Evolutionary conservation across 2,329 filamentous ascomycete species (phyloP).

Genomic region (Diaporthe ampelina): DNA sequence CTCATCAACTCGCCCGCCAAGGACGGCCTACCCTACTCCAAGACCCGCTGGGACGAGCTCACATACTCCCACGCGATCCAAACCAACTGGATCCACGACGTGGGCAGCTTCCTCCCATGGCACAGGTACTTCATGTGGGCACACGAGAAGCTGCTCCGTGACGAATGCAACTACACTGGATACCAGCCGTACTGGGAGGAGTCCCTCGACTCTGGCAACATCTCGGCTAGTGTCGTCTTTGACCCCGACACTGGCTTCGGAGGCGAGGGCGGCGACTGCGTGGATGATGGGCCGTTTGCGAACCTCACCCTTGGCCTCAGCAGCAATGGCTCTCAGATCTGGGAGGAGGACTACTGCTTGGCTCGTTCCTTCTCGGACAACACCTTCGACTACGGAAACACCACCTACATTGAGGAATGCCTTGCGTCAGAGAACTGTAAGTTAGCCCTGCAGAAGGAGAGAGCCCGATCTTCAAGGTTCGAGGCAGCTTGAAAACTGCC

Average conservation of each 20-base stretch:
- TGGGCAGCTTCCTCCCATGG: slow-evolving; percentile 53
- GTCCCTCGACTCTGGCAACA: slow-evolving; percentile 46
- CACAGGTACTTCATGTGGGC: slow-evolving; percentile 52
- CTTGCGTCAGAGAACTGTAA: slow-evolving; percentile 28
- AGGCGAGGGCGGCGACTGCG: slow-evolving; percentile 51
- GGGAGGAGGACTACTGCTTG: slow-evolving; percentile 30
- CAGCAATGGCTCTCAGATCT: slow-evolving; percentile 11
- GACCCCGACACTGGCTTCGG: slow-evolving; percentile 51
- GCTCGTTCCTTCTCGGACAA: slow-evolving; percentile 25
- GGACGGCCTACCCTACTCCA: slow-evolving; percentile 46
- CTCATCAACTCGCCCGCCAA: slow-evolving; percentile 48
- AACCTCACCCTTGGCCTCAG: slow-evolving; percentile 49
- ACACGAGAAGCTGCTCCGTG: slow-evolving; percentile 50
- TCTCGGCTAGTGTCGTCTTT: slow-evolving; percentile 48
- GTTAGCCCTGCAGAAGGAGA: slow-evolving; percentile 42
- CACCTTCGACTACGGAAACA: slow-evolving; percentile 20
- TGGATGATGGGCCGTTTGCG: slow-evolving; percentile 52
- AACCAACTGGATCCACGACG: slow-evolving; percentile 48
- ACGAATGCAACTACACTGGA: slow-evolving; percentile 48
- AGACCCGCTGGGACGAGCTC: slow-evolving; percentile 51
- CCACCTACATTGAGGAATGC: slow-evolving; percentile 25
- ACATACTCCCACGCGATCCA: slow-evolving; percentile 50
- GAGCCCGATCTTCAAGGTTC: slow-evolving; percentile 44
- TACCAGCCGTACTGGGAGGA: slow-evolving; percentile 54
- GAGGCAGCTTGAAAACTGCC: slow-evolving; percentile 40